Evolutionary conservation across 768 basidiomycete genomes (phyloP), one percentile per base, ranked within the genome.

Genomic region (Myochromella boudieri): DNA sequence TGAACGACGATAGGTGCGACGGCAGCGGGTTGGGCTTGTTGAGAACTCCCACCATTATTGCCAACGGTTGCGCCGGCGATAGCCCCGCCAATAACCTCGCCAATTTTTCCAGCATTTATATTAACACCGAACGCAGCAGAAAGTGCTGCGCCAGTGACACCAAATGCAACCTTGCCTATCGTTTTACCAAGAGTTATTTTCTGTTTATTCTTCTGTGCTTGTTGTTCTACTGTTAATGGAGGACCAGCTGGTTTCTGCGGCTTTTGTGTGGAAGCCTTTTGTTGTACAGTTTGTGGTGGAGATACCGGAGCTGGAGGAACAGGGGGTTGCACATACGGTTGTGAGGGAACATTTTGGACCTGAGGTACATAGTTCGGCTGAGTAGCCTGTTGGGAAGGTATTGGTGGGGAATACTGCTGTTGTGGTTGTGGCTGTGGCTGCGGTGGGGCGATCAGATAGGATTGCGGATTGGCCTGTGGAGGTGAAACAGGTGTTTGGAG

Each of bases 1-100:
- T 60, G 25, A 68, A 55, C 6, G 67, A 54, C 1, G 52, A 55
- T 42, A 63, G 59, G 48, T 69, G 69, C n/a, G 46, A 68, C 62
- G 7, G 64, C 61, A 25, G 59, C 54, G 2, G 63, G 61, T 22
- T 56, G 47, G 2, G 60, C 64, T 41, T 66, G 56, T 29, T 37
- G 22, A 24, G 33, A 21, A 18, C 45, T 31, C 27, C 51, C 53
- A 32, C 51, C 54, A 11, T 45, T 34, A 8, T 29, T 22, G 29
- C 31, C 21, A 11, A 43, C 14, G 7, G 31, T 7, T 1, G 42
- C 47, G 17, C 34, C 44, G 7, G 36, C 31, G 1, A 52, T 29
- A 10, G 42, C 51, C 3, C 42, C 39, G 2, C 51, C 51, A 14
- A 52, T 41, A 11, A 37, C 42, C n/a, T 42, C 51, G 25, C 41